A percentile compares a stretch with the other conserved stretches of the same genome.
phyloP scores from a whole-genome alignment of 2,329 filamentous ascomycete species.

The Xylariaceae sp. region DNA sequence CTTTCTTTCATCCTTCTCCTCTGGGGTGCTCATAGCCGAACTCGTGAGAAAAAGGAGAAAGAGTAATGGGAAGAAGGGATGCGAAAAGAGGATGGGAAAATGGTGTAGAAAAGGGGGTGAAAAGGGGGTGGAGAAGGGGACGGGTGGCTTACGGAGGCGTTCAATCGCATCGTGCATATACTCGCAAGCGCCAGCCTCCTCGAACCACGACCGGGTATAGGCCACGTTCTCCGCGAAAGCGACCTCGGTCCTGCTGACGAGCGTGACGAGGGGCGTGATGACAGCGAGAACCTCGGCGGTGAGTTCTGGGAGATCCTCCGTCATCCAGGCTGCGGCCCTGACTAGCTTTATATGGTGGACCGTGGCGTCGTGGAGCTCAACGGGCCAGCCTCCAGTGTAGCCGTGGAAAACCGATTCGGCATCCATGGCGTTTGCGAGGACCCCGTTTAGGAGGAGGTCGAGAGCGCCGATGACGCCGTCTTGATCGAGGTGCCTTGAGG shows the following conservation, averaged over 20 bases:
- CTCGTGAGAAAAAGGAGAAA: too few species aligned
- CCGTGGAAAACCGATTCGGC: constrained; percentile 16
- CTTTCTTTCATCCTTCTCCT: background rate
- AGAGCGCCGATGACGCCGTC: background rate
- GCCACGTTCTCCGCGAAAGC: constrained; percentile 14
- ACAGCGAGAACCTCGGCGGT: constrained; percentile 18
- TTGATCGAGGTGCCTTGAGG: background rate
- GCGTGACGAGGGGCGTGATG: constrained; percentile 5
- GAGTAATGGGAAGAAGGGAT: too few species aligned
- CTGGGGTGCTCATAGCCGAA: too few species aligned
- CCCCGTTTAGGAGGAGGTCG: constrained; percentile 7
- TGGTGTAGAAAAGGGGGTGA: background rate
- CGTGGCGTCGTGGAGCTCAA: constrained; percentile 12
- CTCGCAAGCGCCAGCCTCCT: constrained; percentile 11
- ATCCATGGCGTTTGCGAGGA: constrained; percentile 12
- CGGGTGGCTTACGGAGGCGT: constrained; percentile 11
- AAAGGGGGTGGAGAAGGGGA: background rate
- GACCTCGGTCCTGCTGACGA: constrained; percentile 6
- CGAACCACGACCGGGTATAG: constrained; percentile 5
- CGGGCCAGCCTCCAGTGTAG: constrained; percentile 10
- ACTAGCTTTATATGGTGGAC: constrained; percentile 9
- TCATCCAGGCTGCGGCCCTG: background rate
- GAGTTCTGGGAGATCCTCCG: constrained; percentile 10
- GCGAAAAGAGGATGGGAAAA: background rate
- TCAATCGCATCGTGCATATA: constrained; percentile 4